phyloP scores from a whole-genome alignment of 257 asterid genomes.

The Gentiana dahurica region DNA sequence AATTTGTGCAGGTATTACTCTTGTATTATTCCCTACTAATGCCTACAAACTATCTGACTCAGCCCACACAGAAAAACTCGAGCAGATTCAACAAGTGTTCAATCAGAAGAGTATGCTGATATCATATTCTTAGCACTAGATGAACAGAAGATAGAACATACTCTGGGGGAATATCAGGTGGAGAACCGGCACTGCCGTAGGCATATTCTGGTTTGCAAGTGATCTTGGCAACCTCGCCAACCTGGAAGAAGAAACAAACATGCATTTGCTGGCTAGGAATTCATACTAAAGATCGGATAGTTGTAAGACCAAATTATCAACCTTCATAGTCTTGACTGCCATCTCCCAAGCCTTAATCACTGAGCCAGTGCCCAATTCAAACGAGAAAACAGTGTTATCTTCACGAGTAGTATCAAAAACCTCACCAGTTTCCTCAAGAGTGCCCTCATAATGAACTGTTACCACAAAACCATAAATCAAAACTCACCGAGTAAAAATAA shows the following conservation, averaged over 20 bases:
- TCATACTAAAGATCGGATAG: background rate
- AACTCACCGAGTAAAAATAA: background rate
- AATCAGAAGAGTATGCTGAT: too few species aligned
- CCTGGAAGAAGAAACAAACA: slow-evolving; percentile 34
- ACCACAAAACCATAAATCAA: slow-evolving; percentile 2
- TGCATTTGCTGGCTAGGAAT: background rate
- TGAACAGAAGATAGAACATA: slow-evolving; percentile 17
- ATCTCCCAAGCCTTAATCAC: slow-evolving; percentile 95
- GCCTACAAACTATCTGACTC: too few species aligned
- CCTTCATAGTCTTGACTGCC: slow-evolving; percentile 95
- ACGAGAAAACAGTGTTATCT: slow-evolving; percentile 81
- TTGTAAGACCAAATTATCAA: slow-evolving; percentile 6
- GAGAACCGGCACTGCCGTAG: slow-evolving; percentile 91
- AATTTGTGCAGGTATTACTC: too few species aligned
- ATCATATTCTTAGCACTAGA: too few species aligned
- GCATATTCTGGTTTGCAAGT: slow-evolving; percentile 96
- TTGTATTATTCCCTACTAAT: too few species aligned
- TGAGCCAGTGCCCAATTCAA: slow-evolving; percentile 77
- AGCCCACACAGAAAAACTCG: too few species aligned
- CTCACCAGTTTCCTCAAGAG: slow-evolving; percentile 81
- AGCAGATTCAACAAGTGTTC: too few species aligned
- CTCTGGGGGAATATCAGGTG: slow-evolving; percentile 94
- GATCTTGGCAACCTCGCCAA: slow-evolving; percentile 84
- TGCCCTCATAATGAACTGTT: slow-evolving; percentile 92
- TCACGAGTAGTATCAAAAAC: slow-evolving; percentile 91